Evolutionary conservation across 2,329 filamentous ascomycete genomes (phyloP).

Genomic region (Myriangium duriaei): DNA sequence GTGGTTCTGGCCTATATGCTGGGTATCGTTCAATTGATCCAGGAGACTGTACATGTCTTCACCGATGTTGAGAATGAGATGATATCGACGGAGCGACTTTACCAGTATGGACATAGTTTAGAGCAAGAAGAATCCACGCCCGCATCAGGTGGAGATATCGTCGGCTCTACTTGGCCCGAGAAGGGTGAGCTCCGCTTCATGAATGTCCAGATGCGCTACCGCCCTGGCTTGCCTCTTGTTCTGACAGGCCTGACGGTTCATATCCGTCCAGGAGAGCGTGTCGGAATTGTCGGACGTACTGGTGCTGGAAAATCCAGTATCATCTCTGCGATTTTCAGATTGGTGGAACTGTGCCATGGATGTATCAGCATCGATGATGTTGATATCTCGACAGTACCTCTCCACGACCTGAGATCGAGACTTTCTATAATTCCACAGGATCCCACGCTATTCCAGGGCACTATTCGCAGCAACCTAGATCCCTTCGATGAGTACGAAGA

Average conservation of each 20-base stretch:
- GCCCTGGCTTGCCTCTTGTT: slow-evolving; percentile 36
- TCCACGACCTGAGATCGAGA: slow-evolving; percentile 62
- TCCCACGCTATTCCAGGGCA: slow-evolving; percentile 70
- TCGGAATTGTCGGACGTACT: slow-evolving; percentile 70
- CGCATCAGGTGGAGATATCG: no score
- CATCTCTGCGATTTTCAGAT: slow-evolving; percentile 69
- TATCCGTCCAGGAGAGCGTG: slow-evolving; percentile 61
- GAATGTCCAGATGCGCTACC: slow-evolving; percentile 40
- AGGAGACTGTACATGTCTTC: no score
- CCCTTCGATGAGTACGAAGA: slow-evolving; percentile 70
- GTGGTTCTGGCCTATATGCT: slow-evolving; percentile 81
- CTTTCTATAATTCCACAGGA: slow-evolving; percentile 72
- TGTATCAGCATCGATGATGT: slow-evolving; percentile 38
- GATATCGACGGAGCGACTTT: no score
- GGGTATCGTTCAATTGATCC: no score
- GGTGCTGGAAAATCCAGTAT: slow-evolving; percentile 75
- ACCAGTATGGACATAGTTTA: no score
- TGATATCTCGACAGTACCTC: slow-evolving; percentile 57
- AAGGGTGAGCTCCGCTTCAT: slow-evolving; percentile 53
- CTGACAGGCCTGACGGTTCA: slow-evolving; percentile 47
- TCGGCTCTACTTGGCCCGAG: no score
- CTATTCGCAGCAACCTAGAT: slow-evolving; percentile 66
- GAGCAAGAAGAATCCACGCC: no score
- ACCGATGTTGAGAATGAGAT: no score
- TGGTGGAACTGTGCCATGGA: slow-evolving; percentile 39